Conservation (phyloP, 129 eudicot genomes). For the Dittrichia graveolens region DNA sequence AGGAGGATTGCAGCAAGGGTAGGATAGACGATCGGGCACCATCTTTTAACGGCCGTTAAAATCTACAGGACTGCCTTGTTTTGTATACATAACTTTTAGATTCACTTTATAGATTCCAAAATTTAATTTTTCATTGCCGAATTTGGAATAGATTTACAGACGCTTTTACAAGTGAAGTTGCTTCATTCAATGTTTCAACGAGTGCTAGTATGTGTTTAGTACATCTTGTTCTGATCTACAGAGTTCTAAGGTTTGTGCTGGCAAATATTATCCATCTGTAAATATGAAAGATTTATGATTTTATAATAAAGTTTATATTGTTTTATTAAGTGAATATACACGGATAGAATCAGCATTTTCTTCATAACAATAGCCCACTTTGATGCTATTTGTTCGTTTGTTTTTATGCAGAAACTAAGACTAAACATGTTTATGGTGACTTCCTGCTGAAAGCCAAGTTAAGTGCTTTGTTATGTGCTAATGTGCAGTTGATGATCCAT, state of each 20-base stretch:
- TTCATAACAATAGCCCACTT: background rate
- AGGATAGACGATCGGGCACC: no score
- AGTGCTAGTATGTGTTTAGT: no score
- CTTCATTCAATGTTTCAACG: background rate
- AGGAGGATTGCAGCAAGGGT: no score
- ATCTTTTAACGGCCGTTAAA: no score
- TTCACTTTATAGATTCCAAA: background rate
- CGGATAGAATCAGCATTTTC: background rate
- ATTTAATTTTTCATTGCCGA: background rate
- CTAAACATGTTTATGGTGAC: background rate
- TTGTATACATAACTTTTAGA: background rate
- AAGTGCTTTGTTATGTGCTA: no score
- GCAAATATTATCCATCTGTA: background rate
- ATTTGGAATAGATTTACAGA: background rate
- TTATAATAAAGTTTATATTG: conserved; percentile 18
- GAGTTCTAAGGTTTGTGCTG: background rate
- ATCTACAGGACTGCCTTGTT: background rate
- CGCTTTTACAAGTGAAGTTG: background rate
- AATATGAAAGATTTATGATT: background rate
- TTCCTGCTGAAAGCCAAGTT: background rate
- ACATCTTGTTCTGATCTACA: background rate
- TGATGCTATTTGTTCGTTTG: background rate
- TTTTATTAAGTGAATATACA: conserved; percentile 7
- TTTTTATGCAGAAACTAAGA: background rate
- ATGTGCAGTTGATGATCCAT: no score